Conservation (phyloP, 768 basidiomycete genomes). For the Pisolithus tinctorius region DNA sequence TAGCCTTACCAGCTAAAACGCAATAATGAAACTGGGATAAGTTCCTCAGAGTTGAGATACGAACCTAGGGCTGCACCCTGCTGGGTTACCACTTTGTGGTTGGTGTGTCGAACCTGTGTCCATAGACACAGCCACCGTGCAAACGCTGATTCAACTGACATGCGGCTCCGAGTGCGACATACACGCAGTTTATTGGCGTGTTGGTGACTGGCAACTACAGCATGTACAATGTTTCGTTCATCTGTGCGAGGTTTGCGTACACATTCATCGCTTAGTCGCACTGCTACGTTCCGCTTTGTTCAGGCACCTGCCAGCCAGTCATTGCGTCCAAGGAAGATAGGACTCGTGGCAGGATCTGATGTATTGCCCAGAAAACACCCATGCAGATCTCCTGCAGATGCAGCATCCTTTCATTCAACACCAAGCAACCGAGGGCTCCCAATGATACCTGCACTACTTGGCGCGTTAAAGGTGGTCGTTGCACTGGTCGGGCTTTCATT, state of each 20-base stretch:
- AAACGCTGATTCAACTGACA: background rate
- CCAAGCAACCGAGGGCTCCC: constrained; percentile 28
- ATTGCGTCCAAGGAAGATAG: constrained; percentile 1
- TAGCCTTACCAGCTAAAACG: no score
- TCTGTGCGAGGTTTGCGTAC: constrained; percentile 6
- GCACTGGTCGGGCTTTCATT: background rate
- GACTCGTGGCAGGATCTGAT: constrained; percentile 3
- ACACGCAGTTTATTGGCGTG: background rate
- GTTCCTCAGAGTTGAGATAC: no score
- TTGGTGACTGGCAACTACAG: constrained; percentile 5
- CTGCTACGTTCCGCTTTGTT: background rate
- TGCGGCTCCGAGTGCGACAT: background rate
- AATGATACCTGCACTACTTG: constrained; percentile 50
- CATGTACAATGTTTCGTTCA: constrained; percentile 52
- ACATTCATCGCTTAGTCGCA: background rate
- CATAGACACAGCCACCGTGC: background rate
- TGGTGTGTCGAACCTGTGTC: background rate
- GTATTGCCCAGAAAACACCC: constrained; percentile 3
- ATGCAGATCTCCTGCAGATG: background rate
- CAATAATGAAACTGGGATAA: no score
- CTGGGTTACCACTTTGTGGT: background rate
- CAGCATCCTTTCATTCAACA: constrained; percentile 37
- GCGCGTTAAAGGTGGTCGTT: constrained; percentile 50
- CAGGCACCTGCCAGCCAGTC: background rate
- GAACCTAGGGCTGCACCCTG: no score